Percentiles rank a stretch among this genome's conserved stretches.
phyloP scores from a whole-genome alignment of 768 basidiomycete genomes.

The Inosperma sp. region DNA sequence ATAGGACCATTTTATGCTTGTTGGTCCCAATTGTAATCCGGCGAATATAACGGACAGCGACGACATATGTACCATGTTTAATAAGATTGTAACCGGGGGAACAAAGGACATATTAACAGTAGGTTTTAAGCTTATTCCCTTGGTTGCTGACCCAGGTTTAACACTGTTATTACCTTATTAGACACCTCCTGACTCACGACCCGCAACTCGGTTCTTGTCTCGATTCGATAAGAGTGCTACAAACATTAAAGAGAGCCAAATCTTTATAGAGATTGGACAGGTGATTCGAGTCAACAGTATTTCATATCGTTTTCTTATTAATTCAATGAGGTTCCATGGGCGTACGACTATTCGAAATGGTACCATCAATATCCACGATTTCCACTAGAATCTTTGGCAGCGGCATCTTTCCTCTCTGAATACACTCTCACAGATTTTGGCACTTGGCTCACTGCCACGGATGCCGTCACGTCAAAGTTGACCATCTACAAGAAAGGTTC shows the following conservation, averaged over 20 bases:
- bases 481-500: conserved; percentile 39
- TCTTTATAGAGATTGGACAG: conserved; percentile 50
- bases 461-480: conserved; percentile 29
- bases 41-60: conserved; percentile 33
- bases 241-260: conserved; percentile 50
- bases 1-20: conserved; percentile 49
- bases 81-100: conserved; percentile 41
- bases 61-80: conserved; percentile 40
- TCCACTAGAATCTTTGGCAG: conserved; percentile 44
- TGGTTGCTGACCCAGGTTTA: not conserved
- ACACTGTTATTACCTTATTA: not conserved
- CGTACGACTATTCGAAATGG: conserved; percentile 47
- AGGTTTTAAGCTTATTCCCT: not conserved
- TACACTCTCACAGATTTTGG: conserved; percentile 54
- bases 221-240: conserved; percentile 58
- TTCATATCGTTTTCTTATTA: not conserved
- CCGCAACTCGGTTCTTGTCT: conserved; percentile 48
- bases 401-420: conserved; percentile 44
- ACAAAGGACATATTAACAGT: conserved; percentile 31
- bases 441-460: conserved; percentile 41
- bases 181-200: conserved; percentile 30
- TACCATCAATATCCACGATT: conserved; percentile 56
- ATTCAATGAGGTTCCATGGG: conserved; percentile 48
- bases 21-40: conserved; percentile 46
- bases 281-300: conserved; percentile 20